phyloP scores from a whole-genome alignment of 179 eudicot species.

The Actinidia arguta region DNA sequence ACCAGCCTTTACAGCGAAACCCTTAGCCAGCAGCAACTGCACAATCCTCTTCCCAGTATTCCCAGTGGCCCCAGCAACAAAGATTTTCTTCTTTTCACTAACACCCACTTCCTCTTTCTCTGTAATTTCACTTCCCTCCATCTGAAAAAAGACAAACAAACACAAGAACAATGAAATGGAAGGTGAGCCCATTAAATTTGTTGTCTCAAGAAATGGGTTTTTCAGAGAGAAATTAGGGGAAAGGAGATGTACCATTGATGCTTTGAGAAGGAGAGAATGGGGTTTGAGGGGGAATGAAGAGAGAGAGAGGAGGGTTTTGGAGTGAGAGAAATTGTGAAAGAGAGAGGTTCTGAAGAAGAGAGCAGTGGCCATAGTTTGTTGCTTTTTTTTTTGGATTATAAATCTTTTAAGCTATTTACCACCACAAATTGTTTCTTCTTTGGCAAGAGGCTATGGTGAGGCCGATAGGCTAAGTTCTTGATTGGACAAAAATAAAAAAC shows the following conservation, averaged over 20 bases:
- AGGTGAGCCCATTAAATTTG: neutral
- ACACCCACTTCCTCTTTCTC: slow-evolving; percentile 39
- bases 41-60: slow-evolving; percentile 90
- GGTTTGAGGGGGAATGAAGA: slow-evolving; percentile 17
- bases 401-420: too few relatives aligned
- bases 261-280: slow-evolving; percentile 34
- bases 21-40: slow-evolving; percentile 81
- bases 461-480: too few relatives aligned
- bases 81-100: slow-evolving; percentile 64
- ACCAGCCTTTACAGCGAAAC: slow-evolving; percentile 90
- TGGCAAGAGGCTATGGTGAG: too few relatives aligned
- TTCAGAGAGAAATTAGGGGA: neutral
- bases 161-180: neutral
- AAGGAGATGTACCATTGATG: slow-evolving; percentile 28
- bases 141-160: slow-evolving; percentile 38
- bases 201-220: neutral
- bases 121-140: slow-evolving; percentile 62
- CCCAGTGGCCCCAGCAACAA: slow-evolving; percentile 98
- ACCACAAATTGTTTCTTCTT: too few relatives aligned
- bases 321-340: slow-evolving; percentile 33
- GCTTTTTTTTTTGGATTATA: too few relatives aligned
- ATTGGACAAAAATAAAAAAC: too few relatives aligned
- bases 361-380: slow-evolving; percentile 37
- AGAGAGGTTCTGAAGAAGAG: slow-evolving; percentile 42
- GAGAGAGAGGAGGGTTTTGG: slow-evolving; percentile 22